A percentile compares a stretch with the other conserved stretches of the same genome.
Conservation (phyloP, 2,329 filamentous ascomycete genomes). For the Chalara sp. region DNA sequence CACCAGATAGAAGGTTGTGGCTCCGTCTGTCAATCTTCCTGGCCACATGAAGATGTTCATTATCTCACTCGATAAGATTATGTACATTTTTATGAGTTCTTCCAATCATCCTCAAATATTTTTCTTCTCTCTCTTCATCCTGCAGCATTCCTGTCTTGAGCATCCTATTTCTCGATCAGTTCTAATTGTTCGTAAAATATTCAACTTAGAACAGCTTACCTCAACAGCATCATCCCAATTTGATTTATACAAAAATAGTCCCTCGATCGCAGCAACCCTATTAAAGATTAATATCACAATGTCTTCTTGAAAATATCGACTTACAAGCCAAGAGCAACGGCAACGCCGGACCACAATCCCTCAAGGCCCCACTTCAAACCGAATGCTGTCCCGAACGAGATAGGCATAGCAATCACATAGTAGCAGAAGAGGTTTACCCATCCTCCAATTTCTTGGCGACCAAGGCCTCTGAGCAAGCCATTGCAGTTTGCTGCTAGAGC, state of each 20-base stretch:
- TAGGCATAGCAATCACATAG: conserved; percentile 78
- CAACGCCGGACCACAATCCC: conserved; percentile 77
- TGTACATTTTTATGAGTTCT: too few relatives aligned
- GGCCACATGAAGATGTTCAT: too few relatives aligned
- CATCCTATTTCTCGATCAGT: conserved; percentile 30
- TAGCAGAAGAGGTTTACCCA: conserved; percentile 84
- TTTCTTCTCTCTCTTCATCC: conserved; percentile 1
- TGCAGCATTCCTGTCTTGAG: conserved; percentile 45
- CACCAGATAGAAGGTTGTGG: too few relatives aligned
- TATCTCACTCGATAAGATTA: too few relatives aligned
- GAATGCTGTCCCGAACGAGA: conserved; percentile 74
- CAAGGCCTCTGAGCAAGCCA: conserved; percentile 79
- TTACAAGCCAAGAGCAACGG: conserved; percentile 45
- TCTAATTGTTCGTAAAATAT: too few relatives aligned
- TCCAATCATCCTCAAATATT: too few relatives aligned
- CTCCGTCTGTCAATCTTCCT: too few relatives aligned
- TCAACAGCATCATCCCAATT: conserved; percentile 54
- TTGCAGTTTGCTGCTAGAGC: conserved; percentile 72
- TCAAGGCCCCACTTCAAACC: conserved; percentile 68
- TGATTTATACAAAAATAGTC: conserved; percentile 45
- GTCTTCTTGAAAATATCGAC: conserved; percentile 1
- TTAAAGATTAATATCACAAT: conserved; percentile 31
- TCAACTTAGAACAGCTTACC: not conserved
- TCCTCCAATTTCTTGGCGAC: conserved; percentile 82
- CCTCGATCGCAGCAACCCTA: conserved; percentile 46